Conservation (phyloP, 2,329 filamentous ascomycete genomes). For the Cladorrhinum sp. region DNA sequence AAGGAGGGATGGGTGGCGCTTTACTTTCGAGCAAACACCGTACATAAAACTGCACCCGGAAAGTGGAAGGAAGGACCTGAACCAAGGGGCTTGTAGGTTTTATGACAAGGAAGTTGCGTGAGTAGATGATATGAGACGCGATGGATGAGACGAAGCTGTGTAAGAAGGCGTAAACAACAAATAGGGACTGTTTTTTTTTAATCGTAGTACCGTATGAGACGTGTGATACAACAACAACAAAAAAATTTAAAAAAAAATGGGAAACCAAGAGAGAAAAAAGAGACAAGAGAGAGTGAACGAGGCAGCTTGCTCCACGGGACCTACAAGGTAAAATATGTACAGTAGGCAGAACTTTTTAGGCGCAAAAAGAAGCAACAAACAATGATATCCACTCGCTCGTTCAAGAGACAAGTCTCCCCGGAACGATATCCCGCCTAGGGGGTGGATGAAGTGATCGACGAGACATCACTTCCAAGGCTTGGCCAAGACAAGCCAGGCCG, state of each 20-base stretch:
- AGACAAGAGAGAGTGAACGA: too few species aligned
- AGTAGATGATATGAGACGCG: too few species aligned
- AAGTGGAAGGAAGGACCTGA: background rate
- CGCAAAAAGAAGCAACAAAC: conserved; percentile 1
- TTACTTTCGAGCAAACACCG: background rate
- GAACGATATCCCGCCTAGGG: background rate
- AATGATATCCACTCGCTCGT: background rate
- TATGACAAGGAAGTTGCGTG: background rate
- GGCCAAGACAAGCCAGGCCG: background rate
- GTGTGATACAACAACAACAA: background rate
- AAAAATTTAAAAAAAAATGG: too few species aligned
- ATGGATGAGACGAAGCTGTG: background rate
- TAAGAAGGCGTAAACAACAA: background rate
- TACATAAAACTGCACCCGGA: background rate
- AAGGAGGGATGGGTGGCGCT: background rate
- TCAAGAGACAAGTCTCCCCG: background rate
- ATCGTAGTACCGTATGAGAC: background rate
- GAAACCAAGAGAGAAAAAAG: background rate
- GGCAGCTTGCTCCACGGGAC: too few species aligned
- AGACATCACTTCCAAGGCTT: conserved; percentile 1
- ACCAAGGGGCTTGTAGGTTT: background rate
- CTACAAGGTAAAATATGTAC: too few species aligned
- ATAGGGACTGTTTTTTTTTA: background rate
- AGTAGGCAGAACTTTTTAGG: too few species aligned
- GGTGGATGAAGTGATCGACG: conserved; percentile 5